These are phyloP conservation scores for Nevesoporus exiguus DNA, from an alignment of 768 basidiomycete species.

Conservation along the genomic window DNA sequence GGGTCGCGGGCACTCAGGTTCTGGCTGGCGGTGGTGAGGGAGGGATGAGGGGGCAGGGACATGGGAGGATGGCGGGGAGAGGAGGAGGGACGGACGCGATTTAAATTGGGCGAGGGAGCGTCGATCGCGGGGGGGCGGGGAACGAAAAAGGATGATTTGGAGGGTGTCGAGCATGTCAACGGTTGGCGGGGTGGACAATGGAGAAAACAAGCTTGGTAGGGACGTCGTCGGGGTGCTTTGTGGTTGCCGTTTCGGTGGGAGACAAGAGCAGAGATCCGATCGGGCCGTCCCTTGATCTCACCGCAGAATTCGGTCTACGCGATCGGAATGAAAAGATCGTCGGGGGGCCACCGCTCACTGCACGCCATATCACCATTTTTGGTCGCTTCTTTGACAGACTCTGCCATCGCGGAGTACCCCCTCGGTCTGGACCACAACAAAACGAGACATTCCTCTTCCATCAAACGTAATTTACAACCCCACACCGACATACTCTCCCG, in stretches of 20 bases:
- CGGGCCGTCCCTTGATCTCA: constrained; percentile 15
- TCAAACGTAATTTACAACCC: constrained; percentile 15
- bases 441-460: constrained; percentile 6
- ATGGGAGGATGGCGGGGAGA: neutral
- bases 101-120: constrained; percentile 21
- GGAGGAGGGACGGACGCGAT: constrained; percentile 8
- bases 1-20: constrained; percentile 10
- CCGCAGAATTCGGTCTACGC: neutral
- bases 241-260: constrained; percentile 17
- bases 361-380: neutral
- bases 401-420: constrained; percentile 27
- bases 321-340: constrained; percentile 12
- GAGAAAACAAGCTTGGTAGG: neutral
- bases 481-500: neutral
- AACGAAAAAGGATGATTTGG: constrained; percentile 12
- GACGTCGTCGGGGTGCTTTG: neutral
- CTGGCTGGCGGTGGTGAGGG: constrained; percentile 9
- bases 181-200: constrained; percentile 15
- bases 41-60: neutral
- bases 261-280: constrained; percentile 28
- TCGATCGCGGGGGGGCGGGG: constrained; percentile 16
- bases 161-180: neutral
- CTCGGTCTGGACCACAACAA: neutral
- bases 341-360: neutral
- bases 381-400: constrained; percentile 28